Conservation (phyloP, 1,284 basidiomycete species). For the Thelephora terrestris region DNA sequence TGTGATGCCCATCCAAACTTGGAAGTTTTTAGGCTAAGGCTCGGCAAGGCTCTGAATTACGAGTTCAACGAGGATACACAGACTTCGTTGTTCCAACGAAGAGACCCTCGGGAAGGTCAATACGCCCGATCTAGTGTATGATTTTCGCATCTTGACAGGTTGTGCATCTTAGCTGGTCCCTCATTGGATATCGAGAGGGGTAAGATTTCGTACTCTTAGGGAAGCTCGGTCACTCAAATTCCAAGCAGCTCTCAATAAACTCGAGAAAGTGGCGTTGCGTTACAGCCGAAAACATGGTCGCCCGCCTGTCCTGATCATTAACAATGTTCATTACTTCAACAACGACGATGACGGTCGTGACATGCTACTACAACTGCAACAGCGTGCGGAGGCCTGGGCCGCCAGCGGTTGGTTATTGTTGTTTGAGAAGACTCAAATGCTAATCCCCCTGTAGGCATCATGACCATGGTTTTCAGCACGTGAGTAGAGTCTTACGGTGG, state of each 20-base stretch:
- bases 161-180: conserved; percentile 46
- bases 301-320: conserved; percentile 72
- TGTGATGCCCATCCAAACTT: conserved; percentile 55
- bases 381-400: conserved; percentile 78
- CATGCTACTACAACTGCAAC: conserved; percentile 75
- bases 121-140: not conserved
- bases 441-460: conserved; percentile 39
- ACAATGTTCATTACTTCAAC: conserved; percentile 70
- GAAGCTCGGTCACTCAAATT: not conserved
- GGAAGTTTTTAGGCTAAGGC: conserved; percentile 68
- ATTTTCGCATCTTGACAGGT: not conserved
- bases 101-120: conserved; percentile 72
- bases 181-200: conserved; percentile 77
- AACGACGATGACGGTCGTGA: conserved; percentile 72
- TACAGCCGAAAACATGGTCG: conserved; percentile 45
- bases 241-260: conserved; percentile 60
- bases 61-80: conserved; percentile 79
- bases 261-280: conserved; percentile 77
- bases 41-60: conserved; percentile 73
- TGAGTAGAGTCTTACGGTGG: conserved; percentile 26
- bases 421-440: conserved; percentile 2
- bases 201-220: conserved; percentile 18
- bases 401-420: conserved; percentile 48
- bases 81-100: conserved; percentile 66
- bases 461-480: conserved; percentile 74